Conservation (phyloP, 2,329 filamentous ascomycete species). For the Cladosporium sp. region DNA sequence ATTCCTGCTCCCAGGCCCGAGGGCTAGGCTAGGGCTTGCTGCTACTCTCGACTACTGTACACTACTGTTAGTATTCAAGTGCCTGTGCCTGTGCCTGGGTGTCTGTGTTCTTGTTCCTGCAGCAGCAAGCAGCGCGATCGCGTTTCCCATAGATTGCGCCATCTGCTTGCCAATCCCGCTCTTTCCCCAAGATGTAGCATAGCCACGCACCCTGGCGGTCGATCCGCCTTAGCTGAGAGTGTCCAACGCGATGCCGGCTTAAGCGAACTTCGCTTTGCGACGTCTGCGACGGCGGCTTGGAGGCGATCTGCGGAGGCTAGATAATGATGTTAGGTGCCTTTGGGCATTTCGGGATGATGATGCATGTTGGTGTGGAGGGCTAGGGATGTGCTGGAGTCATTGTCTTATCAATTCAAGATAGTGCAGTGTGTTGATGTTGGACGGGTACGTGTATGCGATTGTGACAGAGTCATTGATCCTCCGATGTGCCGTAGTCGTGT, state of each 20-base stretch:
- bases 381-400: background rate
- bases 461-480: background rate
- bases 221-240: background rate
- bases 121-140: background rate
- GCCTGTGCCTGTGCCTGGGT: background rate
- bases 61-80: background rate
- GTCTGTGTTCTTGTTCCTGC: constrained; percentile 1
- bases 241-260: background rate
- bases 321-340: background rate
- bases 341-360: background rate
- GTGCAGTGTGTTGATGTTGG: background rate
- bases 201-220: background rate
- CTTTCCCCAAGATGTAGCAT: background rate
- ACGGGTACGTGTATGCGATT: background rate
- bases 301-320: background rate
- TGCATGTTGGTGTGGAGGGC: background rate
- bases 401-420: background rate
- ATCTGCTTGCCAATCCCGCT: background rate
- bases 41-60: background rate
- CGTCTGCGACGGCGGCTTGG: background rate
- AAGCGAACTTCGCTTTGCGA: constrained; percentile 1
- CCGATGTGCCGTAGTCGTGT: background rate
- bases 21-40: background rate
- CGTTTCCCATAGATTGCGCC: constrained; percentile 17
- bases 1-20: background rate